Conservation (phyloP, 2,329 filamentous ascomycete genomes). For the Fusarium compactum region DNA sequence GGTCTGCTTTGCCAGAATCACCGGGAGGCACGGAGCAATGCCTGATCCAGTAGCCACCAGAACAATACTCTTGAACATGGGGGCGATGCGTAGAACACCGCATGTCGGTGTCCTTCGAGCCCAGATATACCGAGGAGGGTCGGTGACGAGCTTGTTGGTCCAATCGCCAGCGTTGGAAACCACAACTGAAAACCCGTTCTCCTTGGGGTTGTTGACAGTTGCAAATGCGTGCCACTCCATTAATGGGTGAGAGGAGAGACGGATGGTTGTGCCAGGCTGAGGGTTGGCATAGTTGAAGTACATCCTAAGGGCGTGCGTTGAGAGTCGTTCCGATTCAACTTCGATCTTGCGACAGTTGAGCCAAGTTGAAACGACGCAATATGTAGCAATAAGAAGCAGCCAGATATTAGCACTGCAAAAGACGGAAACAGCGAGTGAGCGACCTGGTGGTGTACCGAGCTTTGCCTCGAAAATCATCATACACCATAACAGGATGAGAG, state of each 20-base stretch:
- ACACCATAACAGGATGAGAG: slow-evolving; percentile 27
- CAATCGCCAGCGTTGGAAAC: slow-evolving; percentile 78
- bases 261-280: slow-evolving; percentile 56
- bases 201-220: slow-evolving; percentile 68
- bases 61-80: slow-evolving; percentile 71
- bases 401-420: slow-evolving; percentile 65
- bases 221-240: slow-evolving; percentile 79
- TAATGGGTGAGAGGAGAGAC: slow-evolving; percentile 70
- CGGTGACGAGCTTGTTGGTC: slow-evolving; percentile 67
- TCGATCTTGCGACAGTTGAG: slow-evolving; percentile 71
- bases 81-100: slow-evolving; percentile 72
- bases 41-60: slow-evolving; percentile 77
- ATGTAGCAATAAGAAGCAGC: slow-evolving; percentile 71
- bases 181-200: slow-evolving; percentile 69
- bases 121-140: slow-evolving; percentile 70
- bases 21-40: slow-evolving; percentile 69
- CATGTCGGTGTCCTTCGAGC: slow-evolving; percentile 71
- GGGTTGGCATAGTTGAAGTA: slow-evolving; percentile 71
- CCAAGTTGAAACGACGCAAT: slow-evolving; percentile 76
- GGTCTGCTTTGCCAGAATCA: slow-evolving; percentile 60
- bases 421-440: slow-evolving; percentile 4
- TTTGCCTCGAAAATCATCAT: slow-evolving; percentile 65
- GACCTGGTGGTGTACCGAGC: slow-evolving; percentile 63
- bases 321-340: slow-evolving; percentile 73
- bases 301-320: slow-evolving; percentile 75